These are phyloP conservation scores for Hemileccinum impolitum DNA, from an alignment of 768 basidiomycete genomes.

Conservation along the genomic window DNA sequence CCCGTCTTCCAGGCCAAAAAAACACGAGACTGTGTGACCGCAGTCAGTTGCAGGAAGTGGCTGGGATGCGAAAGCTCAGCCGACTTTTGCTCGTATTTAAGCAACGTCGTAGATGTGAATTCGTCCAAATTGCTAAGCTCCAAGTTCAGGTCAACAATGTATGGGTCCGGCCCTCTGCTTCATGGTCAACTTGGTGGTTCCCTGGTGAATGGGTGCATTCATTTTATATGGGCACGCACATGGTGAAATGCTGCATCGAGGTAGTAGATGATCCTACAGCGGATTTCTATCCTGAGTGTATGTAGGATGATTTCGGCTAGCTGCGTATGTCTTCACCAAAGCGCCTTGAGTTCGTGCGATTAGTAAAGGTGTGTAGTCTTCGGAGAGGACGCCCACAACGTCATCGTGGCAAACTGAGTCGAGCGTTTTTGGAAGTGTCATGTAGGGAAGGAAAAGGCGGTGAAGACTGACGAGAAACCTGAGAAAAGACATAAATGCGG, in stretches of 20 bases:
- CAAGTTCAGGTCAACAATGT: constrained; percentile 79
- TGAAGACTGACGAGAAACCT: constrained; percentile 41
- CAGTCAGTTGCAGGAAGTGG: neutral
- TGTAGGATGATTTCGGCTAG: constrained; percentile 83
- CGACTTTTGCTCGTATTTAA: constrained; percentile 64
- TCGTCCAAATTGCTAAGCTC: constrained; percentile 79
- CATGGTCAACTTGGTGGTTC: constrained; percentile 78
- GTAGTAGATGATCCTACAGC: constrained; percentile 80
- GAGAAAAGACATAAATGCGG: constrained; percentile 49
- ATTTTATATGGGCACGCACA: constrained; percentile 38
- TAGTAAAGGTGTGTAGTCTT: neutral
- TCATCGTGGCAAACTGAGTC: constrained; percentile 75
- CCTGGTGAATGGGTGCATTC: constrained; percentile 43
- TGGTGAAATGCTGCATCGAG: constrained; percentile 75
- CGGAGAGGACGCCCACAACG: constrained; percentile 55
- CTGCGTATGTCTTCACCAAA: constrained; percentile 94
- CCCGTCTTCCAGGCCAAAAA: constrained; percentile 76
- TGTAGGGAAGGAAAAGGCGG: constrained; percentile 44
- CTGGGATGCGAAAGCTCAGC: constrained; percentile 23
- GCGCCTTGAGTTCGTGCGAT: constrained; percentile 51
- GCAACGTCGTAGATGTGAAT: constrained; percentile 57
- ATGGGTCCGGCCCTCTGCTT: constrained; percentile 91
- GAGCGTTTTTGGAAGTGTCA: constrained; percentile 39
- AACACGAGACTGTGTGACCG: constrained; percentile 70
- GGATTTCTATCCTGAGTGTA: constrained; percentile 83